phyloP scores from a whole-genome alignment of 148 eudicot species.

The Pharnaceum exiguum region DNA sequence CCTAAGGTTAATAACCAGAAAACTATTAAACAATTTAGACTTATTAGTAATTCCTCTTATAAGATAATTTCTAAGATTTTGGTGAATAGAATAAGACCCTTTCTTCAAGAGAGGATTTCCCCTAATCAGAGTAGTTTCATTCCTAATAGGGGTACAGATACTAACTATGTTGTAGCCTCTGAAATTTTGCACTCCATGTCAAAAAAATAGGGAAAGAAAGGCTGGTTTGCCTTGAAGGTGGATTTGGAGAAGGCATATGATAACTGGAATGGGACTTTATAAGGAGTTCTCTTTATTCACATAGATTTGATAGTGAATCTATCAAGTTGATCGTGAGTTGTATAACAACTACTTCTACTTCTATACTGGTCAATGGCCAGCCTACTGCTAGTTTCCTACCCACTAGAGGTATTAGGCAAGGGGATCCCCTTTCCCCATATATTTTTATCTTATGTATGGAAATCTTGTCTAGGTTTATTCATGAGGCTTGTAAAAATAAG shows the following conservation, averaged over 20 bases:
- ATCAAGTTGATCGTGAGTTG: not conserved
- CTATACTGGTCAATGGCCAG: not conserved
- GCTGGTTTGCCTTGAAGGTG: not conserved
- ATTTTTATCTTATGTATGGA: not conserved
- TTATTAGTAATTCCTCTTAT: no score
- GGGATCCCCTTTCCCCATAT: not conserved
- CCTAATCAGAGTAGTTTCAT: not conserved
- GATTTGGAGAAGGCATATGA: slow-evolving; percentile 1
- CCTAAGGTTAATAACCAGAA: not conserved
- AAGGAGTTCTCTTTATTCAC: no score
- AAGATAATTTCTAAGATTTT: no score
- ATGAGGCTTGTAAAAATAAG: not conserved
- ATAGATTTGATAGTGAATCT: no score
- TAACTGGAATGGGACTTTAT: not conserved
- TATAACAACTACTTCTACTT: not conserved
- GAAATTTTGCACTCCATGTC: not conserved
- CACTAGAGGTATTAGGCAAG: not conserved
- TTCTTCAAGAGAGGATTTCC: not conserved
- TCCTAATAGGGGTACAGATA: not conserved
- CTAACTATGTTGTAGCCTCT: not conserved
- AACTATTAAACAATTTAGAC: not conserved
- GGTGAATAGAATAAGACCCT: not conserved
- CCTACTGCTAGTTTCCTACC: not conserved
- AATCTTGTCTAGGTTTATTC: not conserved
- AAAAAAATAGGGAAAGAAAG: not conserved